A percentile compares a stretch with the other conserved stretches of the same genome.
phyloP scores from a whole-genome alignment of 2,329 filamentous ascomycete genomes.

The Paecilomyces dactylethromorphus region DNA sequence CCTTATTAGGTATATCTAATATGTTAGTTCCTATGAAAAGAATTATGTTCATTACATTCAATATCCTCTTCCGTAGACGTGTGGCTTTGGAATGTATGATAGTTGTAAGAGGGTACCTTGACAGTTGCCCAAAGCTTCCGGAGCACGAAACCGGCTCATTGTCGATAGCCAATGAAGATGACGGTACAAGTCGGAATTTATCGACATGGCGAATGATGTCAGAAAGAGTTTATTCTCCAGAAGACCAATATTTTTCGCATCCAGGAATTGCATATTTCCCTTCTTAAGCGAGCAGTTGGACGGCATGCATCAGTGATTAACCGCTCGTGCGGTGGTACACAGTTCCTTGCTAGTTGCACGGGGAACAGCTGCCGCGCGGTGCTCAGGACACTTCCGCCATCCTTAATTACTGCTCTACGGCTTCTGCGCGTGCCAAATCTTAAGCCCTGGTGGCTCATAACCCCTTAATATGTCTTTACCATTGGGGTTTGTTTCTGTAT shows the following conservation, averaged over 20 bases:
- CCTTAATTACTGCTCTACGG: background rate
- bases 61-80: background rate
- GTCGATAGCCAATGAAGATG: background rate
- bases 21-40: background rate
- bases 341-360: background rate
- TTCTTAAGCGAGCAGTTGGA: background rate
- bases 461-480: conserved; percentile 7
- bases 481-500: background rate
- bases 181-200: background rate
- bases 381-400: background rate
- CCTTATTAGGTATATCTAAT: background rate
- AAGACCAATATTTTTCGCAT: background rate
- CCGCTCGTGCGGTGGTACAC: background rate
- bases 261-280: background rate
- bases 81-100: background rate
- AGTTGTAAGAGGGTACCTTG: background rate
- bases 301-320: background rate
- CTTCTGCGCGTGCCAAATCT: background rate
- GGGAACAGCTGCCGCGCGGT: background rate
- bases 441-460: conserved; percentile 3
- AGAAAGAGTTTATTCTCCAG: background rate
- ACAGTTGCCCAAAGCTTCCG: background rate
- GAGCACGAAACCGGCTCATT: background rate
- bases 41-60: background rate
- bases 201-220: background rate